Evolutionary conservation across 83 land plant species (phyloP).

Genomic region (Diphasiastrum complanatum): DNA sequence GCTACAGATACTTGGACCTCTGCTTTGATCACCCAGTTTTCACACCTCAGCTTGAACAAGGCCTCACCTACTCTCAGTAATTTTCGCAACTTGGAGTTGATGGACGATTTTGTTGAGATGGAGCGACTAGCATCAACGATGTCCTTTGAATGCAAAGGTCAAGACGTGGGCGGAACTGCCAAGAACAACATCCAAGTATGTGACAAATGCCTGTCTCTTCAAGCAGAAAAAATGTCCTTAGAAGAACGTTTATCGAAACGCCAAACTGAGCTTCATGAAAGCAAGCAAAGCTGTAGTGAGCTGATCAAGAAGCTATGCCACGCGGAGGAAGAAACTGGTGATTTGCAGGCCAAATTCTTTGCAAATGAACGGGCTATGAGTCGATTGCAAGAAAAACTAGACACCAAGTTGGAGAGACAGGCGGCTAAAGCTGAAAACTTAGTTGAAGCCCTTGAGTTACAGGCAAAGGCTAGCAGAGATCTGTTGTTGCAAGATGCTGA

Average conservation of each 20-base stretch:
- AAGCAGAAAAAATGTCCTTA: too few relatives aligned
- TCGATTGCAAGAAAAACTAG: constrained; percentile 14
- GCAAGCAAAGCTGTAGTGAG: constrained; percentile 17
- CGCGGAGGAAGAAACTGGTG: constrained; percentile 11
- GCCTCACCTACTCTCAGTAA: constrained; percentile 30
- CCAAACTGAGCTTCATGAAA: constrained; percentile 8
- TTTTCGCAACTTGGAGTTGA: too few relatives aligned
- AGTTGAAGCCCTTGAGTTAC: constrained; percentile 9
- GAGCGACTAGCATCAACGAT: constrained; percentile 10
- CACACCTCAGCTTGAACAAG: constrained; percentile 43
- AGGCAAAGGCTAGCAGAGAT: not conserved
- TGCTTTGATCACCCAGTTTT: constrained; percentile 49
- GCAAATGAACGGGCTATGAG: constrained; percentile 10
- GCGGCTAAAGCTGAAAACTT: constrained; percentile 27
- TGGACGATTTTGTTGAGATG: too few relatives aligned
- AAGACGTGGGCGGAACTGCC: too few relatives aligned
- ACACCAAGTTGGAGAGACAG: constrained; percentile 6
- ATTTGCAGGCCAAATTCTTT: constrained; percentile 8
- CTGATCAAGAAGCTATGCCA: constrained; percentile 10
- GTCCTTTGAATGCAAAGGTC: constrained; percentile 5
- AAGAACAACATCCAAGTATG: too few relatives aligned
- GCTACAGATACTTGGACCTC: constrained; percentile 60
- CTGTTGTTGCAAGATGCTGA: not conserved
- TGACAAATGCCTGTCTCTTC: too few relatives aligned
- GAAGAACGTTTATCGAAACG: constrained; percentile 6